A percentile compares a stretch with the other conserved stretches of the same genome.
These are phyloP conservation scores for Aspergillus thermomutatus DNA, from an alignment of 2,329 filamentous ascomycete genomes.

Conservation along the genomic window DNA sequence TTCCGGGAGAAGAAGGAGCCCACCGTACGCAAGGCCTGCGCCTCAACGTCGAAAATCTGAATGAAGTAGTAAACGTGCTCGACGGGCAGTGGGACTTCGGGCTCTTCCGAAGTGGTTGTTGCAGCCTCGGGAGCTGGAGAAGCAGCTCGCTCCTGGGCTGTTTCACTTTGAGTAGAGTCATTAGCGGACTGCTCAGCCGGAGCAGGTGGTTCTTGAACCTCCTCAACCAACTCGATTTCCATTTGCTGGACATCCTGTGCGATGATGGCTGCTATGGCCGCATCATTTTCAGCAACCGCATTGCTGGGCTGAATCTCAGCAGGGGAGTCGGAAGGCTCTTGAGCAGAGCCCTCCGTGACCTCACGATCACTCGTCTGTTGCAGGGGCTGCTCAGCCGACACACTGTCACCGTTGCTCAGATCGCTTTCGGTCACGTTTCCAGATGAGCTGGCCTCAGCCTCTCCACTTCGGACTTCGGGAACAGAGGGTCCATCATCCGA, in stretches of 20 bases:
- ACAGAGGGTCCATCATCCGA: slow-evolving; percentile 16
- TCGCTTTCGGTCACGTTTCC: slow-evolving; percentile 10
- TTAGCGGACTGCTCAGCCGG: slow-evolving; percentile 4
- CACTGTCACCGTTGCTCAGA: neutral
- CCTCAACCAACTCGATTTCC: slow-evolving; percentile 11
- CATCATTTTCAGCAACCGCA: slow-evolving; percentile 19
- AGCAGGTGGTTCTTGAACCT: slow-evolving; percentile 8
- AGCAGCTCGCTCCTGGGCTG: slow-evolving; percentile 5
- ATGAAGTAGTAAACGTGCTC: slow-evolving; percentile 47
- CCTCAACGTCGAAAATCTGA: slow-evolving; percentile 52
- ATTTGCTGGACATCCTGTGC: slow-evolving; percentile 26
- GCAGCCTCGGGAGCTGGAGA: slow-evolving; percentile 11
- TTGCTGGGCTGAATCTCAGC: neutral
- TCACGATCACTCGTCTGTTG: neutral
- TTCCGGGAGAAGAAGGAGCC: slow-evolving; percentile 42
- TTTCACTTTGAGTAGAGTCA: slow-evolving; percentile 5
- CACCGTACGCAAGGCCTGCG: slow-evolving; percentile 39
- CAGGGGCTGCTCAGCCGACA: neutral
- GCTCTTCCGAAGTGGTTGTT: slow-evolving; percentile 9
- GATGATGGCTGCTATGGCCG: slow-evolving; percentile 28
- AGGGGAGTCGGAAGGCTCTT: neutral
- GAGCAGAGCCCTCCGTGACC: neutral
- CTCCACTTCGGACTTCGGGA: slow-evolving; percentile 13
- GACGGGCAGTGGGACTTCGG: slow-evolving; percentile 24
- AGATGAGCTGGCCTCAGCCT: slow-evolving; percentile 28